phyloP scores from a whole-genome alignment of 2,329 filamentous ascomycete genomes.

The Setomelanomma holmii region DNA sequence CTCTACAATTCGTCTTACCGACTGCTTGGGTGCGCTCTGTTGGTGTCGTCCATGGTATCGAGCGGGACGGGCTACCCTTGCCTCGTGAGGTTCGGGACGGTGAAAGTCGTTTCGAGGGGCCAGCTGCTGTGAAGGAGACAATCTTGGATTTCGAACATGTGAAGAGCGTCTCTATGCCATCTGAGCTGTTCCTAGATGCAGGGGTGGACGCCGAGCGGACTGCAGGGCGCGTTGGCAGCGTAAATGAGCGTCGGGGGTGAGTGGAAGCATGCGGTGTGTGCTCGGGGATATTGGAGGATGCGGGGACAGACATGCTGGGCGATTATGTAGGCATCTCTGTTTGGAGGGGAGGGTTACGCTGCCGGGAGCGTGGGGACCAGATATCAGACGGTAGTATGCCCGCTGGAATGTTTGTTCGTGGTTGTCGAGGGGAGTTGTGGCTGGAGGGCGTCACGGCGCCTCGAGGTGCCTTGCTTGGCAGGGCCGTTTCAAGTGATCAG shows the following conservation, averaged over 20 bases:
- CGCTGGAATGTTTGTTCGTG: constrained; percentile 3
- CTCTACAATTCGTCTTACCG: constrained; percentile 57
- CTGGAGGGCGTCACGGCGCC: constrained; percentile 6
- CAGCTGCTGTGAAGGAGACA: constrained; percentile 63
- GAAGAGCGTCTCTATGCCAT: constrained; percentile 73
- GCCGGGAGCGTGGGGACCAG: no score
- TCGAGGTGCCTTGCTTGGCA: constrained; percentile 14
- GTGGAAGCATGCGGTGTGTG: constrained; percentile 30
- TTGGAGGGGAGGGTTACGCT: no score
- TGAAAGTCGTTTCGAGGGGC: constrained; percentile 44
- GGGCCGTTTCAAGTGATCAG: neutral
- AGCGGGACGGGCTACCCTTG: constrained; percentile 62
- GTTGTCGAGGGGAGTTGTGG: constrained; percentile 7
- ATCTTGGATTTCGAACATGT: constrained; percentile 77
- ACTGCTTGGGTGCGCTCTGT: constrained; percentile 82
- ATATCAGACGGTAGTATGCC: constrained; percentile 3
- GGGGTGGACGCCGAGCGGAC: constrained; percentile 38
- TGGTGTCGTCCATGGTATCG: constrained; percentile 75
- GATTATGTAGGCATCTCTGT: constrained; percentile 36
- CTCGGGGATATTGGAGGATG: constrained; percentile 35
- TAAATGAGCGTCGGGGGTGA: constrained; percentile 55
- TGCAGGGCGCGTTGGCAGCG: constrained; percentile 52
- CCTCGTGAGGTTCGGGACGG: constrained; percentile 30
- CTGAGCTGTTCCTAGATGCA: constrained; percentile 49
- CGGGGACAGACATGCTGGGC: constrained; percentile 41